Evolutionary conservation across 2,329 filamentous ascomycete species (phyloP).

Genomic region (Aspergillus pseudoviridinutans): DNA sequence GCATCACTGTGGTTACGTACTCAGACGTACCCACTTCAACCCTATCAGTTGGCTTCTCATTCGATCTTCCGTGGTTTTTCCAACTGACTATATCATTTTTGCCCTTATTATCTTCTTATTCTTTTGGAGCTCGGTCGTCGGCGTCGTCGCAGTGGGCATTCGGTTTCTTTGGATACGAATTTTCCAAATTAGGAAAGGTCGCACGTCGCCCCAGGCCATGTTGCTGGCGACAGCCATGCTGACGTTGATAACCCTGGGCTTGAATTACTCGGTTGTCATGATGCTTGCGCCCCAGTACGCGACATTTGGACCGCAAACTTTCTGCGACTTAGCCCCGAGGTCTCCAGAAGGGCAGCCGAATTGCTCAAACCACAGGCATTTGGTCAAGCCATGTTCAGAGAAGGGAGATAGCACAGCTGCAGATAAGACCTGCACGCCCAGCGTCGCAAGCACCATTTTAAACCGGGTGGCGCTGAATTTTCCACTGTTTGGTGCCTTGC

Average conservation of each 20-base stretch:
- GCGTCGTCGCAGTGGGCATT: slow-evolving; percentile 82
- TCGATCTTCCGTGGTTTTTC: slow-evolving; percentile 76
- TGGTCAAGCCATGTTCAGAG: slow-evolving; percentile 81
- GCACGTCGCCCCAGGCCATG: slow-evolving; percentile 86
- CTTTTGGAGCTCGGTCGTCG: slow-evolving; percentile 82
- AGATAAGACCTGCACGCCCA: slow-evolving; percentile 80
- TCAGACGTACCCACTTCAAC: slow-evolving; percentile 87
- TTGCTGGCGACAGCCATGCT: slow-evolving; percentile 88
- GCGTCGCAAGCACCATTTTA: slow-evolving; percentile 85
- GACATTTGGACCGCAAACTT: slow-evolving; percentile 90
- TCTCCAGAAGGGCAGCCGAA: slow-evolving; percentile 65
- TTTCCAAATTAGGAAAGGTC: slow-evolving; percentile 84
- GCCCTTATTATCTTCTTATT: slow-evolving; percentile 78
- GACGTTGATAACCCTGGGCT: slow-evolving; percentile 80
- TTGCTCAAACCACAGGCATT: slow-evolving; percentile 62
- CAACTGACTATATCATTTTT: slow-evolving; percentile 88
- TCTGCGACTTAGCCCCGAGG: slow-evolving; percentile 69
- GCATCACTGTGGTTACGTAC: slow-evolving; percentile 82
- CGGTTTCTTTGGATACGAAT: slow-evolving; percentile 93
- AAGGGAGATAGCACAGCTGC: slow-evolving; percentile 66
- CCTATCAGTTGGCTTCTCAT: slow-evolving; percentile 89
- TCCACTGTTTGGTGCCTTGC: slow-evolving; percentile 87
- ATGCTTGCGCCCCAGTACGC: slow-evolving; percentile 94
- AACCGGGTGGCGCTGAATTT: slow-evolving; percentile 92
- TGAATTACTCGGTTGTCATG: slow-evolving; percentile 91